Evolutionary conservation across 1,284 basidiomycete genomes (phyloP).

Genomic region (Melampsora allii-populina): DNA sequence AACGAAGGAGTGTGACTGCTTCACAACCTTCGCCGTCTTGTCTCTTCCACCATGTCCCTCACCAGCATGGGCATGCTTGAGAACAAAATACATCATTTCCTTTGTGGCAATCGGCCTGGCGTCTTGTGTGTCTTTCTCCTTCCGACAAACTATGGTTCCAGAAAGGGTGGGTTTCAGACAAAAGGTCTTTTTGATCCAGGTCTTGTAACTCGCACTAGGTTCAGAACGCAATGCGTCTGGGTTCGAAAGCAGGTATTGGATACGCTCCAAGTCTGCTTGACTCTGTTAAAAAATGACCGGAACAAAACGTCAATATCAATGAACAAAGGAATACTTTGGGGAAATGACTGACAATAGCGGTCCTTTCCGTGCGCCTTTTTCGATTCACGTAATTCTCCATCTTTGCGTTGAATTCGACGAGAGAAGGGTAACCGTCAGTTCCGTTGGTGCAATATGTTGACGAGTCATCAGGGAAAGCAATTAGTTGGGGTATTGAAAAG

Average conservation of each 20-base stretch:
- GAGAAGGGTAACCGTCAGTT: conserved; percentile 25
- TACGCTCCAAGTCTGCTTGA: conserved; percentile 17
- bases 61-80: conserved; percentile 29
- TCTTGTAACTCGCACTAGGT: conserved; percentile 9
- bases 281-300: conserved; percentile 3
- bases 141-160: conserved; percentile 19
- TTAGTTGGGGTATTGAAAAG: too few species aligned
- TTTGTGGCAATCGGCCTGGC: conserved; percentile 15
- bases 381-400: conserved; percentile 28
- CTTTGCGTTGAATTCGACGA: conserved; percentile 12
- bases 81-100: conserved; percentile 31
- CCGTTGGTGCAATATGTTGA: conserved; percentile 15
- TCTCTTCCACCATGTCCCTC: conserved; percentile 35
- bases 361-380: conserved; percentile 29
- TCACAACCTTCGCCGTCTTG: conserved; percentile 28
- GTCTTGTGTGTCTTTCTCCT: conserved; percentile 18
- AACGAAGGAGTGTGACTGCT: conserved; percentile 21
- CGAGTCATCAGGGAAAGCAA: neutral
- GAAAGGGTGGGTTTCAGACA: conserved; percentile 7
- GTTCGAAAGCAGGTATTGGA: conserved; percentile 13
- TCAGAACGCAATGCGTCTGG: conserved; percentile 18
- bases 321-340: neutral
- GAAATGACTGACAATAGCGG: conserved; percentile 10
- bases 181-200: conserved; percentile 33
- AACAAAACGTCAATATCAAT: neutral